phyloP scores from a whole-genome alignment of 2,329 filamentous ascomycete species.

The Colletotrichum eleusines region DNA sequence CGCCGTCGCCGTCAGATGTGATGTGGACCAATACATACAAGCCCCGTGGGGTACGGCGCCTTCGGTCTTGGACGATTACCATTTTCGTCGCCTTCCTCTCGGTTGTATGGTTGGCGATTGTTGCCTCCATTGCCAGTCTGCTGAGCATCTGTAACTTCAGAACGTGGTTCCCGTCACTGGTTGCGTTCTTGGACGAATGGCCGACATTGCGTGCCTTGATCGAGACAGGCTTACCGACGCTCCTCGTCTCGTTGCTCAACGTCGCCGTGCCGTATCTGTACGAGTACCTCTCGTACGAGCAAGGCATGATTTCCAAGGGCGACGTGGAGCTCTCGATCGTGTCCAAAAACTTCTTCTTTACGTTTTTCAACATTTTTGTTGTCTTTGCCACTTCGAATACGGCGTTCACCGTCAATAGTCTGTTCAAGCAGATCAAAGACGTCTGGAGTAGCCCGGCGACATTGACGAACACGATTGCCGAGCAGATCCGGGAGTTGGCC shows the following conservation, averaged over 20 bases:
- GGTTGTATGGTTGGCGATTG: conserved; percentile 87
- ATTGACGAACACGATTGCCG: conserved; percentile 81
- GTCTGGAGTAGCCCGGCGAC: conserved; percentile 82
- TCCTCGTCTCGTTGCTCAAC: conserved; percentile 88
- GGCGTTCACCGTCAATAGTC: conserved; percentile 82
- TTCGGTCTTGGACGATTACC: conserved; percentile 87
- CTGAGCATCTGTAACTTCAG: conserved; percentile 85
- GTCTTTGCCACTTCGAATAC: conserved; percentile 92
- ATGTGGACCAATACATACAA: conserved; percentile 95
- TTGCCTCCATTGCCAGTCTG: conserved; percentile 82
- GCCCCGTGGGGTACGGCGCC: conserved; percentile 77
- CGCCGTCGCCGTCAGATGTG: conserved; percentile 91
- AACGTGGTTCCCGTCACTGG: conserved; percentile 78
- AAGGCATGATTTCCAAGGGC: conserved; percentile 95
- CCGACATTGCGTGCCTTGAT: conserved; percentile 80
- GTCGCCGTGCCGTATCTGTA: conserved; percentile 94
- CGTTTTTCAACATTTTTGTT: conserved; percentile 98
- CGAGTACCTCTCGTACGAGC: conserved; percentile 88
- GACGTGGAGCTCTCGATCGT: conserved; percentile 95
- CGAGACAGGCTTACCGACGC: conserved; percentile 87
- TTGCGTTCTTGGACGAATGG: conserved; percentile 74
- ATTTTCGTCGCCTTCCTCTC: conserved; percentile 85
- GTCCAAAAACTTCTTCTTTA: conserved; percentile 99
- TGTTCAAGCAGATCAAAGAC: conserved; percentile 78
- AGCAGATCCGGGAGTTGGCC: conserved; percentile 78